phyloP scores from a whole-genome alignment of 78 protist genomes.

The Chrysochromulina tobinii region DNA sequence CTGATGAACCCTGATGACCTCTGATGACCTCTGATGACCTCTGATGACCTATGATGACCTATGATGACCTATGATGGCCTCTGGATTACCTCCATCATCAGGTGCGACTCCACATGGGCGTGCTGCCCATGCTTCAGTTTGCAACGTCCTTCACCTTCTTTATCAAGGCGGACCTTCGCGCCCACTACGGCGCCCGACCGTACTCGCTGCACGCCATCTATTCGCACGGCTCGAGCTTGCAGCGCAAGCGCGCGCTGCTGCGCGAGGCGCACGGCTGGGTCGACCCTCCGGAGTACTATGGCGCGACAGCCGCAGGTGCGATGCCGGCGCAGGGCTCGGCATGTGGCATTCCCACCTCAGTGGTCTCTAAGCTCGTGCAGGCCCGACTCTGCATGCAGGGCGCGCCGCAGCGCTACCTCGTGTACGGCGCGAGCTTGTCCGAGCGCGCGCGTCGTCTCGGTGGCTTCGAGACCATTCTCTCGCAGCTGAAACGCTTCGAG shows the following conservation, averaged over 20 bases:
- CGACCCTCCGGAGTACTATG: not conserved
- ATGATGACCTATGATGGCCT: too few species aligned
- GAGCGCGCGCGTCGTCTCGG: not conserved
- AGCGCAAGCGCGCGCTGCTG: not conserved
- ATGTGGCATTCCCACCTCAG: too few species aligned
- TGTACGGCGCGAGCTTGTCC: not conserved
- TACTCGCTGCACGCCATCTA: not conserved
- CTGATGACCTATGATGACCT: too few species aligned
- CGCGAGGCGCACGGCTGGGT: not conserved
- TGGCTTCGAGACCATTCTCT: not conserved
- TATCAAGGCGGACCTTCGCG: not conserved
- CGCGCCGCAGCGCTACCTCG: not conserved
- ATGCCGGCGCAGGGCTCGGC: too few species aligned
- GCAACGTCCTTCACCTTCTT: not conserved
- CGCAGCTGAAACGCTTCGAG: not conserved
- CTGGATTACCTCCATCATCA: too few species aligned
- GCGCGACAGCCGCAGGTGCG: too few species aligned
- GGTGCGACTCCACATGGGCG: not conserved
- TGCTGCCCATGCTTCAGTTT: slow-evolving; percentile 23
- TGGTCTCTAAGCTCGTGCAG: too few species aligned
- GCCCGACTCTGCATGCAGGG: too few species aligned
- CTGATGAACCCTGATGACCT: too few species aligned
- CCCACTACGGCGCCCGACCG: not conserved
- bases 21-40: too few species aligned
- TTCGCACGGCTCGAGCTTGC: not conserved